phyloP scores from a whole-genome alignment of 345 rosid genomes.

The Citrus reticulata region DNA sequence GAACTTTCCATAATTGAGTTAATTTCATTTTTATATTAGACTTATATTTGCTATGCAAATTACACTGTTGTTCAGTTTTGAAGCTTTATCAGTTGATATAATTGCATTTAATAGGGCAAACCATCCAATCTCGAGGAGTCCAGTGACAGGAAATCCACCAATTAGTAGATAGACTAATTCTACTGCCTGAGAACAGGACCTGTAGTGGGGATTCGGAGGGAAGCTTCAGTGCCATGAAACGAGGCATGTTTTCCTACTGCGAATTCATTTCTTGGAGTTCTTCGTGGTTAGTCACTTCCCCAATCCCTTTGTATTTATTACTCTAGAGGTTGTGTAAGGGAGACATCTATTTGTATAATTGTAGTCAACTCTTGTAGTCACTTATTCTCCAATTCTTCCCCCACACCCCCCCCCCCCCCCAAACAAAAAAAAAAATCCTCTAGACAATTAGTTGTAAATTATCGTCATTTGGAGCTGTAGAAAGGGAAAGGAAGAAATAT shows the following conservation, averaged over 20 bases:
- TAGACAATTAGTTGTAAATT: slow-evolving; percentile 2
- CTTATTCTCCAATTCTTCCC: background rate
- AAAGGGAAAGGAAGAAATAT: background rate
- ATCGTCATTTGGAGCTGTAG: background rate
- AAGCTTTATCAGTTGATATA: background rate
- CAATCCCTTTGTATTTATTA: slow-evolving; percentile 1
- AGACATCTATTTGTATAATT: slow-evolving; percentile 9
- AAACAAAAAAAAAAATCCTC: too few species aligned
- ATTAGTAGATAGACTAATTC: slow-evolving; percentile 20
- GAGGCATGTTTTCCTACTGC: background rate
- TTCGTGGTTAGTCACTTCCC: background rate
- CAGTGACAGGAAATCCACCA: slow-evolving; percentile 17
- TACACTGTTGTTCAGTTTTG: background rate
- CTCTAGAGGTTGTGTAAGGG: background rate
- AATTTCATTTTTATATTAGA: background rate
- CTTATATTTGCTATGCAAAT: background rate
- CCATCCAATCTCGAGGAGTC: slow-evolving; percentile 28
- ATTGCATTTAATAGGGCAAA: slow-evolving; percentile 33
- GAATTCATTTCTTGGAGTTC: background rate
- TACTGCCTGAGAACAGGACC: background rate
- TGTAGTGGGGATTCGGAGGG: background rate
- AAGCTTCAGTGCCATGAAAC: background rate
- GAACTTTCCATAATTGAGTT: background rate
- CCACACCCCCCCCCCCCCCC: too few species aligned
- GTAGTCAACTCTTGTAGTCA: background rate